Evolutionary conservation across 2,329 filamentous ascomycete genomes (phyloP).

Genomic region (Talaromyces sp.): DNA sequence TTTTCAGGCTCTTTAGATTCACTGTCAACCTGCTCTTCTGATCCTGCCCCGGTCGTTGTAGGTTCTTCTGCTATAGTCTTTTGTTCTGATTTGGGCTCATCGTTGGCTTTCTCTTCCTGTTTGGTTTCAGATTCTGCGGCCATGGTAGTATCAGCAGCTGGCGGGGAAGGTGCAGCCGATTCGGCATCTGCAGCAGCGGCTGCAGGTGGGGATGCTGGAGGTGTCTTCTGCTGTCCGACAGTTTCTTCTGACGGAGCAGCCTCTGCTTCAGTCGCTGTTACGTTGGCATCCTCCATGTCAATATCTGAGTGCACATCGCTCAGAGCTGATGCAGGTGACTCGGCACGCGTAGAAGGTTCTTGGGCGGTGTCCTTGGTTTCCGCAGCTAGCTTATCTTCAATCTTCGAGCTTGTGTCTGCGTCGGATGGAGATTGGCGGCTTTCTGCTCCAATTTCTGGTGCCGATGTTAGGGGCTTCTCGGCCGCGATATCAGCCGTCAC

Average conservation of each 20-base stretch:
- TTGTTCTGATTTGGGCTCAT: constrained; percentile 7
- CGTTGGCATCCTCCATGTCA: constrained; percentile 38
- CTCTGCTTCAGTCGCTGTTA: constrained; percentile 21
- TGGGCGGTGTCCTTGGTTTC: constrained; percentile 31
- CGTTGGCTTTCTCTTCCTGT: constrained; percentile 18
- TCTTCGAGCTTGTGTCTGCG: constrained; percentile 29
- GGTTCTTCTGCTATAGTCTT: background rate
- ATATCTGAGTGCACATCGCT: constrained; percentile 21
- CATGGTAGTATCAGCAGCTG: constrained; percentile 22
- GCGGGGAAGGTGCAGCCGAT: constrained; percentile 22
- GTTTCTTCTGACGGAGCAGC: constrained; percentile 20
- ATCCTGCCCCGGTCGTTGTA: constrained; percentile 28
- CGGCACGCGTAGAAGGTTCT: constrained; percentile 30
- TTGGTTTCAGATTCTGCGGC: constrained; percentile 16
- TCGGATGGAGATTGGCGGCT: constrained; percentile 28
- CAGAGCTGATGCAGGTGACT: constrained; percentile 30
- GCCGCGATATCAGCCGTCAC: constrained; percentile 36
- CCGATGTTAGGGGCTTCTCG: constrained; percentile 37
- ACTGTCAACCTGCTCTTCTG: constrained; percentile 29
- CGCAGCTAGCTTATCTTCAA: constrained; percentile 30
- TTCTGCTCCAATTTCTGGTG: constrained; percentile 29
- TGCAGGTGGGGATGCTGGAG: constrained; percentile 23
- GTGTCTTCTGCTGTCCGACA: constrained; percentile 28
- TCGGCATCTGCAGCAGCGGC: constrained; percentile 19
- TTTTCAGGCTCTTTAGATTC: constrained; percentile 32